Evolutionary conservation across 2,329 filamentous ascomycete genomes (phyloP), one percentile per base, ranked within the genome.

Genomic region (Verticillium isaacii): DNA sequence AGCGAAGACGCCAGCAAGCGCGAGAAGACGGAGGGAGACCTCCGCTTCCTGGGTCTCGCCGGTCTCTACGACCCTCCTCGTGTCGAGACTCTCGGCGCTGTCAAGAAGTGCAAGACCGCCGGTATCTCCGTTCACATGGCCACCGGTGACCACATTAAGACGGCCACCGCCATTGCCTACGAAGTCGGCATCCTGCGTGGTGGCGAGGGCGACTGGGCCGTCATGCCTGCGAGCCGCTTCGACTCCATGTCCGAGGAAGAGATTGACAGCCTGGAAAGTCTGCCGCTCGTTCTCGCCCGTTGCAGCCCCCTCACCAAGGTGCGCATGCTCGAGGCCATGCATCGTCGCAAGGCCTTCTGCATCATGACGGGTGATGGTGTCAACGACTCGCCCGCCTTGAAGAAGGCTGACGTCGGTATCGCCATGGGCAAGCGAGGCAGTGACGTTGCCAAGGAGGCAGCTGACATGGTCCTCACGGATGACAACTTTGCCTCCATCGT

Each of bases 401-500:
- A 90, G 71, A 84, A 87, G 67, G 86, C 89, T 5, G 89, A 92
- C 68, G 88, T 92, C 17, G 89, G 89, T 68, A 91, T 92, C 66
- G 89, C 89, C 65, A 92, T 91, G 89, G 88, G 89, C 57, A 78
- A 86, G 65, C 81, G 86, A 52, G 89, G 89, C 17, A 89, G 85
- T 55, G 89, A 91, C 69, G 89, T 92, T 11, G 89, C 89, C 64
- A 91, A 91, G 69, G 88, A 95, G 74, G 92, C 92, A 2, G 89
- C 91, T 1, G 92, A 96, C 70, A 95, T 96, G 82, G 91, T 96
- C 39, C 79, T 96, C 50, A 93, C 91, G 0, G 91, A 95, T 71
- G 92, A 95, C 74, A 93, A 96, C 75, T 96, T 96, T 71, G 90
- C 92, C 12, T 92, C 89, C 32, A 91, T 91, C 61, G 82, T 91